These are phyloP conservation scores for Avena insularis DNA, from an alignment of 176 grass and related monocot species.

Conservation along the genomic window DNA sequence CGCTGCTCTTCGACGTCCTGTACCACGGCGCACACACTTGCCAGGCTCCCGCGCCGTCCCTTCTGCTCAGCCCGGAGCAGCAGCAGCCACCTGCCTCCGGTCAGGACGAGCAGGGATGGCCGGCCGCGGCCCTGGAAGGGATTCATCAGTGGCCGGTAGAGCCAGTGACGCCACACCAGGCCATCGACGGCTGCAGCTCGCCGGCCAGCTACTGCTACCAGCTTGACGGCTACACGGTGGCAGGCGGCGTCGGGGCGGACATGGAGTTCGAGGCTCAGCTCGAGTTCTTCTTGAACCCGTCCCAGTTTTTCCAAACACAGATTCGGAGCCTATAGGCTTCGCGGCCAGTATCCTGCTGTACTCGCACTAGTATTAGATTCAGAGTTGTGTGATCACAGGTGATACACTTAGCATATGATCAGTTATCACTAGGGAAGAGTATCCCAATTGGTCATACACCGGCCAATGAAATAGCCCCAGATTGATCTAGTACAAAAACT, in stretches of 20 bases:
- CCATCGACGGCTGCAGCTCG: background rate
- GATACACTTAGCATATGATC: background rate
- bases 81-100: background rate
- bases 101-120: background rate
- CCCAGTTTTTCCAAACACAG: conserved; percentile 33
- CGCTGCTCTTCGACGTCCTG: conserved; percentile 69
- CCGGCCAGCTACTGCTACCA: conserved; percentile 35
- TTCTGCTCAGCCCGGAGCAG: background rate
- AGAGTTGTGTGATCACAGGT: background rate
- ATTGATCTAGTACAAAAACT: background rate
- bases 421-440: background rate
- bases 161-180: background rate
- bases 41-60: conserved; percentile 1
- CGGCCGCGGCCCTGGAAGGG: background rate
- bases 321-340: conserved; percentile 7
- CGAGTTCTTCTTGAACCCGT: conserved; percentile 14
- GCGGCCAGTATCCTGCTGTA: background rate
- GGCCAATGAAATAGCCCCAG: background rate
- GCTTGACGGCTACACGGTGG: background rate
- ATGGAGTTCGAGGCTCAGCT: conserved; percentile 46
- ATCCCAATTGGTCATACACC: background rate
- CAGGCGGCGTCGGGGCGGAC: background rate
- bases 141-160: too few relatives aligned
- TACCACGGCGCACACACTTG: conserved; percentile 77
- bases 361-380: background rate